Evolutionary conservation across 495 filamentous ascomycete species (phyloP).

Genomic region (Xylaria telfairii): DNA sequence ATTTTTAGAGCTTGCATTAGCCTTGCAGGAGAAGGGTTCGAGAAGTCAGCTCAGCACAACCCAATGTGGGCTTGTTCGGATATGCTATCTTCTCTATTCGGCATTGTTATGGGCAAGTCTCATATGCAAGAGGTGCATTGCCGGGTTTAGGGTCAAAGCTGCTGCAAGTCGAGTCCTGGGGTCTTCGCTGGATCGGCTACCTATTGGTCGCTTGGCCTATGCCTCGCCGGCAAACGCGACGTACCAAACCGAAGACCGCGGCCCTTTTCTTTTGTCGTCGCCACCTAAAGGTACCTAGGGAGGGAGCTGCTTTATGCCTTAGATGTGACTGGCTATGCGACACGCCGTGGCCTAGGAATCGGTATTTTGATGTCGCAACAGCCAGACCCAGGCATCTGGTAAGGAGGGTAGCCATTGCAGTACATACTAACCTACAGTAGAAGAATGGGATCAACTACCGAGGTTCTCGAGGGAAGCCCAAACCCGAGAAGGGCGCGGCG

Average conservation of each 20-base stretch:
- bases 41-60: conserved; percentile 22
- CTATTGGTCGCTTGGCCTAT: background rate
- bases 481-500: background rate
- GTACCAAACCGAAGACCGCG: background rate
- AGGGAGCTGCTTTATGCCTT: background rate
- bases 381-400: conserved; percentile 9
- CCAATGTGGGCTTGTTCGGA: conserved; percentile 12
- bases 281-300: background rate
- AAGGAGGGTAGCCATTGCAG: background rate
- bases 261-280: background rate
- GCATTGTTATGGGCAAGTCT: conserved; percentile 8
- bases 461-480: background rate
- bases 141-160: conserved; percentile 11
- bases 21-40: conserved; percentile 35
- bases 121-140: conserved; percentile 23
- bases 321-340: background rate
- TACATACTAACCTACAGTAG: no score
- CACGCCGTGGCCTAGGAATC: background rate
- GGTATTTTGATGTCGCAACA: background rate
- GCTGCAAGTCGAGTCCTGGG: background rate
- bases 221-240: background rate
- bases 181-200: background rate
- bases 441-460: background rate
- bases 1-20: conserved; percentile 52
- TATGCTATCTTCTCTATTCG: conserved; percentile 10